Percentiles rank a stretch among this genome's conserved stretches.
phyloP scores from a whole-genome alignment of 352 stramenopile species.

The Lagenidium giganteum region DNA sequence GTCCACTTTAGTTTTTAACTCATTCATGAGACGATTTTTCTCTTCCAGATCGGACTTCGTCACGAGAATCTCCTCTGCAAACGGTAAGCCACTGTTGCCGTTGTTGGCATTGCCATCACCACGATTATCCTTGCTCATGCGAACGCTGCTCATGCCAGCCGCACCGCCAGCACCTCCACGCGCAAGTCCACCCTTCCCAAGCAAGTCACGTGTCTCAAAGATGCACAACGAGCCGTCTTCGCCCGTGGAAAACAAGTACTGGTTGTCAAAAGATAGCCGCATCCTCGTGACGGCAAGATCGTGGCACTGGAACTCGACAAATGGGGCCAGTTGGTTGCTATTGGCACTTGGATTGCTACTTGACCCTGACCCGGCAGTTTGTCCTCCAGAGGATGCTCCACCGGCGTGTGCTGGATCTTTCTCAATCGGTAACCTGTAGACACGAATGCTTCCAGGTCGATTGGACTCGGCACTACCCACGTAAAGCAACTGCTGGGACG shows the following conservation, averaged over 20 bases:
- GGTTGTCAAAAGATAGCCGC: slow-evolving; percentile 84
- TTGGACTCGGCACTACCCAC: slow-evolving; percentile 74
- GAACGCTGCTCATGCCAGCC: slow-evolving; percentile 23
- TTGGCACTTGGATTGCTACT: too few species aligned
- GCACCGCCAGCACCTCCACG: slow-evolving; percentile 16
- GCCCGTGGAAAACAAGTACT: slow-evolving; percentile 90
- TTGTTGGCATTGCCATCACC: slow-evolving; percentile 39
- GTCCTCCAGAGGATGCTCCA: too few species aligned
- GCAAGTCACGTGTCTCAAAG: slow-evolving; percentile 80
- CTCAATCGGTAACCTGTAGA: slow-evolving; percentile 69
- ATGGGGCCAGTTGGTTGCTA: slow-evolving; percentile 27
- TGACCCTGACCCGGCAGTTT: too few species aligned
- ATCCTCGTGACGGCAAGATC: slow-evolving; percentile 71
- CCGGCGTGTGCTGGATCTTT: slow-evolving; percentile 26
- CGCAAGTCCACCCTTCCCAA: slow-evolving; percentile 34
- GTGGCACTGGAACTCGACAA: slow-evolving; percentile 73
- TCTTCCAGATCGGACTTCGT: slow-evolving; percentile 93
- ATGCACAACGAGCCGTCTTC: slow-evolving; percentile 90
- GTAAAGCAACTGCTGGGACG: slow-evolving; percentile 89
- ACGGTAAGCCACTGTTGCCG: slow-evolving; percentile 70
- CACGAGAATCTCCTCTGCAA: slow-evolving; percentile 91
- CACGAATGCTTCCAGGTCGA: slow-evolving; percentile 56
- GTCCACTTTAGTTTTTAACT: slow-evolving; percentile 94
- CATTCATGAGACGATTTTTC: slow-evolving; percentile 88
- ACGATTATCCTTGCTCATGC: slow-evolving; percentile 19